phyloP scores from a whole-genome alignment of 2,329 filamentous ascomycete genomes.

The Fusarium nodosum region DNA sequence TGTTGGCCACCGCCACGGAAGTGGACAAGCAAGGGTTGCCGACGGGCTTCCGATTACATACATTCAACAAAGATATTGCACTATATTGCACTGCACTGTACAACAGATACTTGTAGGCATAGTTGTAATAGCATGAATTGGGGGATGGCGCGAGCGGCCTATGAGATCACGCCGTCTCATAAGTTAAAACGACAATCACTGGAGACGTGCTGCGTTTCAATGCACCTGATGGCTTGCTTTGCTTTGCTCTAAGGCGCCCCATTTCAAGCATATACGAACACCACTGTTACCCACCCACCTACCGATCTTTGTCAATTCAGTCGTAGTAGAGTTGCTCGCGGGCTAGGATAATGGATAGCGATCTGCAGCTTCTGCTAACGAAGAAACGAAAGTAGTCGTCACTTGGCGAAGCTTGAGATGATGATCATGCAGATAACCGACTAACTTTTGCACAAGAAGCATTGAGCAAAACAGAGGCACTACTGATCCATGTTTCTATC shows the following conservation, averaged over 20 bases:
- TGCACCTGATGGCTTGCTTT: constrained; percentile 17
- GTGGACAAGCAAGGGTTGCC: constrained; percentile 10
- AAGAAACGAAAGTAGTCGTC: constrained; percentile 6
- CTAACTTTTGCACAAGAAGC: neutral
- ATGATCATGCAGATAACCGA: constrained; percentile 23
- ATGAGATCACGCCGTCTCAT: constrained; percentile 17
- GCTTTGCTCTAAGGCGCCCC: constrained; percentile 11
- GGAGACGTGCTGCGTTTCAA: constrained; percentile 34
- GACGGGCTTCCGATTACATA: constrained; percentile 11
- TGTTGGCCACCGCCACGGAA: constrained; percentile 20
- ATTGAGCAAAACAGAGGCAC: neutral
- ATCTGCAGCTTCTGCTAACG: constrained; percentile 18
- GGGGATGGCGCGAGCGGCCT: constrained; percentile 9
- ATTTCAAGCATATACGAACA: constrained; percentile 12
- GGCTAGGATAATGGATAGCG: constrained; percentile 15
- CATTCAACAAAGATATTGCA: neutral
- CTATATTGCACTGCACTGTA: neutral
- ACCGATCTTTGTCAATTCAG: constrained; percentile 25
- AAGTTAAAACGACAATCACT: constrained; percentile 27
- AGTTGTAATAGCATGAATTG: neutral
- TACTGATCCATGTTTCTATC: too few species aligned
- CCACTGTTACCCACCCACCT: constrained; percentile 12
- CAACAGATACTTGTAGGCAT: too few species aligned
- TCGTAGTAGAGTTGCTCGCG: neutral
- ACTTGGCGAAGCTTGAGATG: constrained; percentile 6